These are phyloP conservation scores for Chionographis japonica DNA, from an alignment of 106 monocot species.

Conservation along the genomic window DNA sequence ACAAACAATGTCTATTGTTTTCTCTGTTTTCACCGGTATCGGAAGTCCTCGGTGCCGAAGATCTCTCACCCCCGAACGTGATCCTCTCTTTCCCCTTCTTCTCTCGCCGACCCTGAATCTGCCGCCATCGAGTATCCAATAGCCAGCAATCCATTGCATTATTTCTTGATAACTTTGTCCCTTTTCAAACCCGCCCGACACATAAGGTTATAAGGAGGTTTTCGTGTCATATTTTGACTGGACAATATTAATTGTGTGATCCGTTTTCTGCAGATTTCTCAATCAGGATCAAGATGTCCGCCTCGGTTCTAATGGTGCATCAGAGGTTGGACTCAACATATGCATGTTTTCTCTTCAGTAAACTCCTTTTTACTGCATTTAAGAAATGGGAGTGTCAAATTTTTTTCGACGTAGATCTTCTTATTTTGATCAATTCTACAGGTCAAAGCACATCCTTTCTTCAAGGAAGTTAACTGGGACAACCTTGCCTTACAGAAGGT, in stretches of 20 bases:
- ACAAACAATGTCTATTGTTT: no score
- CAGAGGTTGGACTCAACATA: conserved; percentile 35
- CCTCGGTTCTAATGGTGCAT: conserved; percentile 55
- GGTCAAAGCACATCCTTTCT: conserved; percentile 62
- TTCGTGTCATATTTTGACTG: no score
- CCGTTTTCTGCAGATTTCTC: conserved; percentile 42
- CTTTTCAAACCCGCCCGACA: no score
- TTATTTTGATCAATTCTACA: conserved; percentile 16
- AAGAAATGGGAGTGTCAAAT: neutral
- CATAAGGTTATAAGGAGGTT: no score
- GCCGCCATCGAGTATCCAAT: no score
- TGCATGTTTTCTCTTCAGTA: neutral
- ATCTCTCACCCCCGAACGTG: no score
- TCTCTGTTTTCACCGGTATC: no score
- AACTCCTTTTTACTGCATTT: neutral
- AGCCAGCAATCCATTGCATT: no score
- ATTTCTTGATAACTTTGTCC: no score
- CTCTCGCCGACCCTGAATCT: no score
- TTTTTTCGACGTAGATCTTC: neutral
- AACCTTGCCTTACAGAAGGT: conserved; percentile 59
- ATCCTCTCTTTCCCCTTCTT: no score
- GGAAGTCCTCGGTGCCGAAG: no score
- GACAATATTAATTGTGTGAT: neutral
- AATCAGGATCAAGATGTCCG: conserved; percentile 41
- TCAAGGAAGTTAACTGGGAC: conserved; percentile 56